Evolutionary conservation across 257 asterid genomes (phyloP).

Genomic region (Cinchona pubescens): DNA sequence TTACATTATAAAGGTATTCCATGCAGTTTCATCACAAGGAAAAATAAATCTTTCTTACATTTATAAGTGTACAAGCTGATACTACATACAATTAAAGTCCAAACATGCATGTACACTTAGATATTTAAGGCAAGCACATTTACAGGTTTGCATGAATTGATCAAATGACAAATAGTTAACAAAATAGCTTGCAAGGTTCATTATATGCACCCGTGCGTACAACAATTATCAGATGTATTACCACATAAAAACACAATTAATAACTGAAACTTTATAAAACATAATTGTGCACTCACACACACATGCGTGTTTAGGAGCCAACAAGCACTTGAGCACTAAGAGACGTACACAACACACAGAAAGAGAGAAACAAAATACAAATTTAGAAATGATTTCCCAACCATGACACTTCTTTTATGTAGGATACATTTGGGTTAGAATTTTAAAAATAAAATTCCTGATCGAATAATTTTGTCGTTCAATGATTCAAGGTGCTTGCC

Average conservation of each 20-base stretch:
- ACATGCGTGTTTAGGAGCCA: background rate
- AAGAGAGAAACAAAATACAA: too few species aligned
- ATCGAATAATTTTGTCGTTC: too few species aligned
- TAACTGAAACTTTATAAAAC: background rate
- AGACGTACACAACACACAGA: too few species aligned
- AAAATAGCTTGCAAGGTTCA: background rate
- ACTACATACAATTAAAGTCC: background rate
- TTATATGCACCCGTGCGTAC: background rate
- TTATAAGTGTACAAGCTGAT: background rate
- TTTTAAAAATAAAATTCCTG: too few species aligned
- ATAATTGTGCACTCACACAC: background rate
- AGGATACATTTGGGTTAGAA: too few species aligned
- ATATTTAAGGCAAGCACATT: background rate
- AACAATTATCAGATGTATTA: background rate
- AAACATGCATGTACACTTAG: background rate
- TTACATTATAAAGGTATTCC: background rate
- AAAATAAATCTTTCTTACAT: background rate
- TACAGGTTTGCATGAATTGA: background rate
- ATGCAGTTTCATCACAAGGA: background rate
- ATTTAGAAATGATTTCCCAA: too few species aligned
- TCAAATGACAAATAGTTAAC: background rate
- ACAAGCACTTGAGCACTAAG: too few species aligned
- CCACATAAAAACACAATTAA: background rate
- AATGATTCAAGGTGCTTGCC: too few species aligned
- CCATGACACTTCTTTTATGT: too few species aligned